Evolutionary conservation across 2,329 filamentous ascomycete genomes (phyloP).

Genomic region (Hypomyces rosellus): DNA sequence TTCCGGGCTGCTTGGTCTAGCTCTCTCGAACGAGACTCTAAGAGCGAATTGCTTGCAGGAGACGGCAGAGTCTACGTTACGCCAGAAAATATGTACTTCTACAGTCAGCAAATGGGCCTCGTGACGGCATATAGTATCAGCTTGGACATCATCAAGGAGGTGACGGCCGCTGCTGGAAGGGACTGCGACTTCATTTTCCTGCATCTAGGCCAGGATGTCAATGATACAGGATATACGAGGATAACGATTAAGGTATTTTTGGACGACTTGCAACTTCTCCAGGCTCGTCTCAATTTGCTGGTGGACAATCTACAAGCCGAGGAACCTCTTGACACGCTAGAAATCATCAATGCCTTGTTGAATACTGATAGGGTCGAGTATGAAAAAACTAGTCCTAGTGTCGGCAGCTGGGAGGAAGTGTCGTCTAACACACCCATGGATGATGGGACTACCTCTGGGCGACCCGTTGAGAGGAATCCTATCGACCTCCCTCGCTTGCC

Average conservation of each 20-base stretch:
- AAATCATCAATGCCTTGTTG: constrained; percentile 64
- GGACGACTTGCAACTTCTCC: constrained; percentile 75
- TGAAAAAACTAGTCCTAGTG: constrained; percentile 58
- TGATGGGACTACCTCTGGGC: constrained; percentile 38
- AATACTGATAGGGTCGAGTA: constrained; percentile 63
- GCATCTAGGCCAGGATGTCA: constrained; percentile 60
- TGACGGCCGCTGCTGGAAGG: constrained; percentile 80
- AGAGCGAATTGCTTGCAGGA: constrained; percentile 45
- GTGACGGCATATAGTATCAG: constrained; percentile 75
- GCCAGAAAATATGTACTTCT: constrained; percentile 84
- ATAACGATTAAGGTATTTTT: constrained; percentile 91
- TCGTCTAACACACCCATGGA: constrained; percentile 56
- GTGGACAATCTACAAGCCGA: constrained; percentile 73
- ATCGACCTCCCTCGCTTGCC: constrained; percentile 31
- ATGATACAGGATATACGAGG: constrained; percentile 59
- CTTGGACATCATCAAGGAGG: constrained; percentile 73
- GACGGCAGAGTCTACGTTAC: constrained; percentile 82
- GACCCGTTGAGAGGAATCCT: constrained; percentile 24
- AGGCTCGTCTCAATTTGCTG: constrained; percentile 77
- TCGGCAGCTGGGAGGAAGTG: constrained; percentile 88
- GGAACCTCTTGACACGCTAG: constrained; percentile 60
- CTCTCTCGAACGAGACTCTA: constrained; percentile 36
- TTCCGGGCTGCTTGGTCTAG: constrained; percentile 83
- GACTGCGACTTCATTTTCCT: constrained; percentile 92
- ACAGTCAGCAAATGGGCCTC: constrained; percentile 88